A percentile compares a stretch with the other conserved stretches of the same genome.
These are phyloP conservation scores for Saccharomycopsis schoenii DNA, from an alignment of 805 yeast species.

Conservation along the genomic window DNA sequence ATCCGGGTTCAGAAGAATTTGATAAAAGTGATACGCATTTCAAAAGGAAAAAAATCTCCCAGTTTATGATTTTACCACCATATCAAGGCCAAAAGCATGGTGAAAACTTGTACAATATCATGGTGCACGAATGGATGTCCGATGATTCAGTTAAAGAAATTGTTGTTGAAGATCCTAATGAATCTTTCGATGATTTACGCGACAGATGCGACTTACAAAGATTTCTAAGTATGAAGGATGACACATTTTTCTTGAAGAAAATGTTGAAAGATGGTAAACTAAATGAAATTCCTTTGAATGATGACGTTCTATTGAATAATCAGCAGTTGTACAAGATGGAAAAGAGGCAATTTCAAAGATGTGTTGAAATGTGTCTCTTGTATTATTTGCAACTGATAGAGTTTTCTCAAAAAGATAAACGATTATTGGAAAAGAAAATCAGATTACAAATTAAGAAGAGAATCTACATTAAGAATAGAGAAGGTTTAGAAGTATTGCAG, in stretches of 20 bases:
- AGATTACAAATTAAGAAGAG: constrained; percentile 65
- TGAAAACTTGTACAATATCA: constrained; percentile 44
- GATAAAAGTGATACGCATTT: constrained; percentile 25
- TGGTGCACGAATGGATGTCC: constrained; percentile 45
- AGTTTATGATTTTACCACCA: constrained; percentile 77
- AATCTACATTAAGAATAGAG: constrained; percentile 68
- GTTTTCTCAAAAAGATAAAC: constrained; percentile 17
- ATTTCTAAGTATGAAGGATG: constrained; percentile 25
- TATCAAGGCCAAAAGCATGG: constrained; percentile 73
- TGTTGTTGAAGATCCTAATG: constrained; percentile 92
- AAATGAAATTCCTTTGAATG: constrained; percentile 18
- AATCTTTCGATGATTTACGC: constrained; percentile 81
- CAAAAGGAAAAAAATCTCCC: constrained; percentile 69
- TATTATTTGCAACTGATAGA: constrained; percentile 23
- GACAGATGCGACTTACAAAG: constrained; percentile 68
- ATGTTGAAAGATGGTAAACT: constrained; percentile 13
- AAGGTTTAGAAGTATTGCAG: constrained; percentile 61
- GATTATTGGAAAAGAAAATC: constrained; percentile 30
- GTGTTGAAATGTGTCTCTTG: constrained; percentile 65
- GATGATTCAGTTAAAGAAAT: constrained; percentile 54
- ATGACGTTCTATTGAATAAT: constrained; percentile 32
- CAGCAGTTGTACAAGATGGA: constrained; percentile 49
- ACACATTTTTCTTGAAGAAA: constrained; percentile 22
- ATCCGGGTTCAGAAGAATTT: constrained; percentile 43
- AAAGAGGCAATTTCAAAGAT: constrained; percentile 65